These are phyloP conservation scores for Xylariaceae sp. DNA, from an alignment of 2,329 filamentous ascomycete species.

Conservation along the genomic window DNA sequence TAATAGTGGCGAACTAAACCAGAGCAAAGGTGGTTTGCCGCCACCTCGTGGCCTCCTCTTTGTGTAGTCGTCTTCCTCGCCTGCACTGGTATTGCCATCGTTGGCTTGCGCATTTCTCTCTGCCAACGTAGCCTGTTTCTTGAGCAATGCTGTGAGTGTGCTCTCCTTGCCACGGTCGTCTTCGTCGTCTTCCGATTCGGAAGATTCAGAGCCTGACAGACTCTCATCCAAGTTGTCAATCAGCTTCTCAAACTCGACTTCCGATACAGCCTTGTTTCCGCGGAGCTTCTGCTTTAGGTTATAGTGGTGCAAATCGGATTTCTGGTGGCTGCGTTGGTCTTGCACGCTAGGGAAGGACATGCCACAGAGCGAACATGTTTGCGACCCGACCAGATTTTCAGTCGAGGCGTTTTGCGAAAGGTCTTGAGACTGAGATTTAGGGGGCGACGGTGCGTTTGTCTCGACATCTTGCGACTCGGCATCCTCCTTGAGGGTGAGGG, in stretches of 20 bases:
- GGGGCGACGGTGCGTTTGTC: conserved; percentile 31
- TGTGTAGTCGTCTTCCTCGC: conserved; percentile 54
- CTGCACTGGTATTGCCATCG: conserved; percentile 55
- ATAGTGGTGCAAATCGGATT: conserved; percentile 91
- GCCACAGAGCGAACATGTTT: conserved; percentile 81
- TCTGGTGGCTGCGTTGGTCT: conserved; percentile 85
- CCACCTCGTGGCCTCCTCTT: conserved; percentile 58
- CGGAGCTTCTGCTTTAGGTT: conserved; percentile 92
- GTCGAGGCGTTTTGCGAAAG: conserved; percentile 31
- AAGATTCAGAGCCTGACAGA: conserved; percentile 83
- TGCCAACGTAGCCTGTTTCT: conserved; percentile 79
- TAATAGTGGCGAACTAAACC: conserved; percentile 79
- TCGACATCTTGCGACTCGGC: conserved; percentile 41
- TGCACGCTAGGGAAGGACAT: conserved; percentile 73
- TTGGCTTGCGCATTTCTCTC: conserved; percentile 44
- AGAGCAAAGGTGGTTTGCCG: conserved; percentile 78
- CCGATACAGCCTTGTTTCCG: conserved; percentile 72
- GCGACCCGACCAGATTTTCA: conserved; percentile 63
- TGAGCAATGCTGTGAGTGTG: conserved; percentile 76
- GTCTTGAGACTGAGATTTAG: conserved; percentile 35
- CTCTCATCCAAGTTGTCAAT: conserved; percentile 88
- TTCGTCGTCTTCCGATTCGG: conserved; percentile 69
- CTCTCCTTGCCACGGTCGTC: conserved; percentile 63
- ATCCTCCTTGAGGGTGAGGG: conserved; percentile 64
- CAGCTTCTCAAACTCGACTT: conserved; percentile 84